Percentiles rank a stretch among this genome's conserved stretches.
phyloP scores from a whole-genome alignment of 805 yeast species.

The Ogataea paradorogensis region DNA sequence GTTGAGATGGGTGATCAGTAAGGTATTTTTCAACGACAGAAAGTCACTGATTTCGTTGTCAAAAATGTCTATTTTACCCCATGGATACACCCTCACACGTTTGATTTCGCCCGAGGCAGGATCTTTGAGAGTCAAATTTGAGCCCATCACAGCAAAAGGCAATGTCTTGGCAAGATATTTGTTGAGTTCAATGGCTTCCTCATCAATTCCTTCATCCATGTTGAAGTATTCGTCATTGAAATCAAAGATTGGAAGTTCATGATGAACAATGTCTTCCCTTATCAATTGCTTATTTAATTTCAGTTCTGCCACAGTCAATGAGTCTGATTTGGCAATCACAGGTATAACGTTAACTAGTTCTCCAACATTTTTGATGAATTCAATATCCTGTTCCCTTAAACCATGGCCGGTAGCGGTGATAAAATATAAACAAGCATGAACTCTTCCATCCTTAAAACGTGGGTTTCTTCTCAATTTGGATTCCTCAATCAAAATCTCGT shows the following conservation, averaged over 20 bases:
- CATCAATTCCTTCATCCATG: constrained; percentile 30
- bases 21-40: constrained; percentile 71
- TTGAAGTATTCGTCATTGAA: constrained; percentile 60
- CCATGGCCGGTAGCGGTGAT: constrained; percentile 67
- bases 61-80: constrained; percentile 63
- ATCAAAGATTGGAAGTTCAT: constrained; percentile 72
- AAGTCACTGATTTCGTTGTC: constrained; percentile 76
- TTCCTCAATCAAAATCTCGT: constrained; percentile 77
- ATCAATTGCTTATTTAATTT: constrained; percentile 70
- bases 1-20: constrained; percentile 78
- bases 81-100: constrained; percentile 58
- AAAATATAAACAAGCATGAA: constrained; percentile 76
- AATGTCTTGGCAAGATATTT: constrained; percentile 42
- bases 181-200: constrained; percentile 32
- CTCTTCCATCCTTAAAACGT: constrained; percentile 78
- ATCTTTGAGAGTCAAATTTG: constrained; percentile 41
- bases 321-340: constrained; percentile 76
- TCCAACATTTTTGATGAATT: constrained; percentile 65
- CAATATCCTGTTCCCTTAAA: constrained; percentile 67
- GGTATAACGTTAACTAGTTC: constrained; percentile 81
- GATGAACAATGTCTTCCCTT: constrained; percentile 69
- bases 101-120: constrained; percentile 35
- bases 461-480: constrained; percentile 82
- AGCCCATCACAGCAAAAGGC: constrained; percentile 68
- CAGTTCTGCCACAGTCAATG: constrained; percentile 68